Evolutionary conservation across 306 rosid genomes (phyloP).

Genomic region (Mucuna pruriens): DNA sequence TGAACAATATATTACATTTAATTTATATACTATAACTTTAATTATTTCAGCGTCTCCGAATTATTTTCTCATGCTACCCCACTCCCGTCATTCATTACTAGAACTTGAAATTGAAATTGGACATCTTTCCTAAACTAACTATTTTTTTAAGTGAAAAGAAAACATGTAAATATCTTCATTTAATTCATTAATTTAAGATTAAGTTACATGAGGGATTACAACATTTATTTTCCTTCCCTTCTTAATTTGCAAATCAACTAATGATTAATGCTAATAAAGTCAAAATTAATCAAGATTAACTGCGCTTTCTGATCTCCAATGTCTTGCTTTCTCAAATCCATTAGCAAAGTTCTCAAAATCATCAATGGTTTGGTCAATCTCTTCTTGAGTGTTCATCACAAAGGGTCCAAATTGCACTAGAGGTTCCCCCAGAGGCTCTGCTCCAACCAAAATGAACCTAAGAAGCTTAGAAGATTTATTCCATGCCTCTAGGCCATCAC

Average conservation of each 20-base stretch:
- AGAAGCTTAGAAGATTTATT: slow-evolving; percentile 60
- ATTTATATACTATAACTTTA: too few relatives aligned
- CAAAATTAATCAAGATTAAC: slow-evolving; percentile 40
- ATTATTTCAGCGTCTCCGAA: too few relatives aligned
- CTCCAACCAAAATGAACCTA: slow-evolving; percentile 72
- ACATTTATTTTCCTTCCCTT: background rate
- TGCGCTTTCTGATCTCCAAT: slow-evolving; percentile 69
- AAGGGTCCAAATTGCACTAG: slow-evolving; percentile 73
- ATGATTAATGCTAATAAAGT: background rate
- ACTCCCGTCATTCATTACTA: background rate
- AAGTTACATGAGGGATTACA: background rate
- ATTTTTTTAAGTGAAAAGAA: background rate
- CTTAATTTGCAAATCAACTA: background rate
- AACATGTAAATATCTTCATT: background rate
- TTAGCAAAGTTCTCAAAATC: slow-evolving; percentile 72
- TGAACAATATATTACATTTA: too few relatives aligned
- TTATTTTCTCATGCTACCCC: too few relatives aligned
- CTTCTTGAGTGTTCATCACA: slow-evolving; percentile 85
- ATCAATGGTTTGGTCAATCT: slow-evolving; percentile 72
- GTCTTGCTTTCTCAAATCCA: slow-evolving; percentile 85
- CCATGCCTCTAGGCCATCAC: slow-evolving; percentile 77
- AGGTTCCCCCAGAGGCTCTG: slow-evolving; percentile 77
- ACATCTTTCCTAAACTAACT: background rate
- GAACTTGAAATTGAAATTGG: background rate
- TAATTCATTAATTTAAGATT: background rate